Percentiles rank a stretch among this genome's conserved stretches.
Conservation (phyloP, 139 green algal species). For the Chlorella sp. region DNA sequence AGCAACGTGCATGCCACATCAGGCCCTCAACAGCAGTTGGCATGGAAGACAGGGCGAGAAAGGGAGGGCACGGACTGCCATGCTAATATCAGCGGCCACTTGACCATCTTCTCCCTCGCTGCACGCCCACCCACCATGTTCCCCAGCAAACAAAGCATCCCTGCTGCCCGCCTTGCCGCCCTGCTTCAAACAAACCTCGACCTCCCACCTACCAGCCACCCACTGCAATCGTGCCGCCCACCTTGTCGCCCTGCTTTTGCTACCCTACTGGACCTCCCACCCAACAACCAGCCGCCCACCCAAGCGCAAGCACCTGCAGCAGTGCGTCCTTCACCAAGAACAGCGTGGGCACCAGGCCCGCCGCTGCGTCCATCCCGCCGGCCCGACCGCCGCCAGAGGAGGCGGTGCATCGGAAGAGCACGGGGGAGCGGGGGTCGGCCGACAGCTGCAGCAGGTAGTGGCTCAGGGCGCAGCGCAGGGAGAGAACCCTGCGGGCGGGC, state of each 20-base stretch:
- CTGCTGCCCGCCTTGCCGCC: neutral
- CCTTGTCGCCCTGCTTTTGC: neutral
- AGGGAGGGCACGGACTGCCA: neutral
- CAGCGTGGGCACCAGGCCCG: conserved; percentile 61
- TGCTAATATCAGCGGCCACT: neutral
- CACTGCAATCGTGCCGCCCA: no score
- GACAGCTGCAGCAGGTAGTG: conserved; percentile 51
- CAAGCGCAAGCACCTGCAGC: conserved; percentile 43
- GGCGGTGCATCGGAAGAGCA: neutral
- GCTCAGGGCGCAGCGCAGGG: conserved; percentile 51
- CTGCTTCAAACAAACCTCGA: no score
- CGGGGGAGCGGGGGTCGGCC: neutral
- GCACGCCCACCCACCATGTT: no score
- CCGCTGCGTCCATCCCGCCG: neutral
- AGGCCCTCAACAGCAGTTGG: no score
- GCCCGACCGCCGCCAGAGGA: neutral
- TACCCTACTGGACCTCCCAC: neutral
- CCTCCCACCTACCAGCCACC: no score
- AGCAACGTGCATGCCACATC: no score
- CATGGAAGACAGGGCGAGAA: neutral
- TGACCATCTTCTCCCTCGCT: no score
- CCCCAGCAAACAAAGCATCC: neutral
- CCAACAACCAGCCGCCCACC: neutral
- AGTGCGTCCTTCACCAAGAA: conserved; percentile 66
- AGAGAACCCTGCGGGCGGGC: conserved; percentile 30